Percentiles rank a stretch among this genome's conserved stretches.
These are phyloP conservation scores for Cordyceps tenuipes DNA, from an alignment of 2,329 filamentous ascomycete species.

Conservation along the genomic window DNA sequence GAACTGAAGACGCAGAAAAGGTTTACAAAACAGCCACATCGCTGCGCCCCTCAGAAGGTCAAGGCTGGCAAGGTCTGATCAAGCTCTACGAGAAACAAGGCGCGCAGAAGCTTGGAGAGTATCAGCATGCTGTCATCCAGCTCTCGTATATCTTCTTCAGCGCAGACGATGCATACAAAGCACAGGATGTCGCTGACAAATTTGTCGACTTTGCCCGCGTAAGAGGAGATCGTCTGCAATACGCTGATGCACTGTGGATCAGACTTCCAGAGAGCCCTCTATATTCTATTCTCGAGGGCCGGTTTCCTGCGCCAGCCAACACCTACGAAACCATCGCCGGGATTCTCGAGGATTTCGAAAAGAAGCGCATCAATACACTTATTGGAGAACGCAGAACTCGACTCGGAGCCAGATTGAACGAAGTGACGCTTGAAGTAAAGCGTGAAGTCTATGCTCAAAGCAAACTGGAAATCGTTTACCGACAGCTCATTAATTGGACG, in stretches of 20 bases:
- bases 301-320: slow-evolving; percentile 67
- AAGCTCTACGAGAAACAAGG: slow-evolving; percentile 77
- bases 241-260: slow-evolving; percentile 66
- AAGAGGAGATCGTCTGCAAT: slow-evolving; percentile 63
- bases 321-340: slow-evolving; percentile 79
- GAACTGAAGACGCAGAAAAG: slow-evolving; percentile 63
- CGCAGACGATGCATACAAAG: slow-evolving; percentile 54
- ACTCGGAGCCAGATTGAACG: slow-evolving; percentile 71
- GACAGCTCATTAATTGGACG: slow-evolving; percentile 82
- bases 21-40: slow-evolving; percentile 66
- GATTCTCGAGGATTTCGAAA: slow-evolving; percentile 78
- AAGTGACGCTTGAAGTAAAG: slow-evolving; percentile 82
- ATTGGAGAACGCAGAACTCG: slow-evolving; percentile 84
- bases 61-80: slow-evolving; percentile 85
- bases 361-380: slow-evolving; percentile 78
- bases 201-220: slow-evolving; percentile 66
- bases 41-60: slow-evolving; percentile 66
- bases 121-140: slow-evolving; percentile 63
- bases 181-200: slow-evolving; percentile 65
- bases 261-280: slow-evolving; percentile 73
- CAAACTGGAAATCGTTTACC: slow-evolving; percentile 71
- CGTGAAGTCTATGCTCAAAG: slow-evolving; percentile 71
- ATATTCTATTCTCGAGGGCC: slow-evolving; percentile 75
- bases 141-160: slow-evolving; percentile 68
- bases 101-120: slow-evolving; percentile 58